Percentiles rank a stretch among this genome's conserved stretches.
Evolutionary conservation across 345 rosid species (phyloP).

Genomic region (Rubroshorea leprosula): DNA sequence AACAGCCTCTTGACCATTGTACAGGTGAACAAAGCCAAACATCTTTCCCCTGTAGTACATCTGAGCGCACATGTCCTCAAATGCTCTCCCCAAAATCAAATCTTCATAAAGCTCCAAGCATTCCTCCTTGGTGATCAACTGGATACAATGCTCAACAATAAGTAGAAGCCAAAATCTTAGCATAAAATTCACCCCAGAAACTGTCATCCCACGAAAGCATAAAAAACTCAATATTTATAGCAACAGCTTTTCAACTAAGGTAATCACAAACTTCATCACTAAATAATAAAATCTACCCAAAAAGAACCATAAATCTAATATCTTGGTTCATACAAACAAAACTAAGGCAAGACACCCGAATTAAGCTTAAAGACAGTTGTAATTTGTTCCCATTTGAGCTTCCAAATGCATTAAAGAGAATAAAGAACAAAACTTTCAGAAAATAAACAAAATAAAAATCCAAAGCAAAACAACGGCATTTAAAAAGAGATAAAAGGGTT

Average conservation of each 20-base stretch:
- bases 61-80: conserved; percentile 94
- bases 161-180: not conserved
- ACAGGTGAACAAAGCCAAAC: conserved; percentile 85
- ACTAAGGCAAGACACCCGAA: not conserved
- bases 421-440: not conserved
- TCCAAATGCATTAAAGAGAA: not conserved
- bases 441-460: not conserved
- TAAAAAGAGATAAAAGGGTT: not conserved
- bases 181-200: not conserved
- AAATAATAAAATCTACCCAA: not conserved
- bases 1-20: conserved; percentile 84
- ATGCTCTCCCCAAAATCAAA: conserved; percentile 67
- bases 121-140: conserved; percentile 72
- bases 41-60: conserved; percentile 85
- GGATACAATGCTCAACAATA: too few species aligned
- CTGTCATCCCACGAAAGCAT: not conserved
- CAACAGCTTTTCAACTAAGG: not conserved
- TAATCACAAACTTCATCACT: not conserved
- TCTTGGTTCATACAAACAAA: not conserved
- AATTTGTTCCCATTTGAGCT: not conserved
- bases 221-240: not conserved
- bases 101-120: conserved; percentile 75
- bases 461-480: not conserved
- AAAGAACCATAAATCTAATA: not conserved
- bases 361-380: not conserved